phyloP scores from a whole-genome alignment of 192 early-diverging fungal species.

The Mortierella alpina region DNA sequence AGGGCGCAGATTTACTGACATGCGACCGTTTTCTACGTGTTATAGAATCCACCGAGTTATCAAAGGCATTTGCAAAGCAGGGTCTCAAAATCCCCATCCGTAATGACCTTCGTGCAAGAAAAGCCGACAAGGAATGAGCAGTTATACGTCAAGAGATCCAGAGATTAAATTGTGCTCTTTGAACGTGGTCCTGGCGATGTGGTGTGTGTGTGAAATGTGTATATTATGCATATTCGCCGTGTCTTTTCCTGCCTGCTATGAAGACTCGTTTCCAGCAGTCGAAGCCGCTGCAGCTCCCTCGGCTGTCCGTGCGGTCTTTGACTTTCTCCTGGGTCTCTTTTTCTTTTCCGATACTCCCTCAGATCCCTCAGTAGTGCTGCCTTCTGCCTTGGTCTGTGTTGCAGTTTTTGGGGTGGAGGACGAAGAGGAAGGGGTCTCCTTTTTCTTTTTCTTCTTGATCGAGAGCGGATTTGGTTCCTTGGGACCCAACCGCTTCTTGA shows the following conservation, averaged over 20 bases:
- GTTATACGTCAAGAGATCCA: too few relatives aligned
- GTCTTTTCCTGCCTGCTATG: conserved; percentile 6
- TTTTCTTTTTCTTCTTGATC: conserved; percentile 80
- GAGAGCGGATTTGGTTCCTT: conserved; percentile 92
- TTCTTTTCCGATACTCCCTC: conserved; percentile 31
- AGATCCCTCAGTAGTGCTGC: neutral
- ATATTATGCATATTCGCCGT: too few relatives aligned
- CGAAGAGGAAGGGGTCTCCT: conserved; percentile 14
- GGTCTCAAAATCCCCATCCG: conserved; percentile 85
- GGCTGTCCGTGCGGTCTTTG: conserved; percentile 3
- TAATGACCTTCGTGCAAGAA: conserved; percentile 64
- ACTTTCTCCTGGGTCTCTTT: conserved; percentile 44
- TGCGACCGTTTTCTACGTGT: neutral
- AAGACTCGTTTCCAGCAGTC: conserved; percentile 15
- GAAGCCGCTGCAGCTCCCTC: neutral
- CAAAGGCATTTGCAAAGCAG: conserved; percentile 81
- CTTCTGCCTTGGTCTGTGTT: neutral
- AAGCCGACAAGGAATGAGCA: conserved; percentile 8
- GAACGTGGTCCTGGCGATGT: too few relatives aligned
- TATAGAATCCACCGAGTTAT: conserved; percentile 82
- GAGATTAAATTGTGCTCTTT: too few relatives aligned
- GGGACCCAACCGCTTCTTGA: conserved; percentile 72
- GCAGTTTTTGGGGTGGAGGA: neutral
- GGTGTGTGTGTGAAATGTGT: too few relatives aligned
- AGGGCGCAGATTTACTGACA: too few relatives aligned